Conservation (phyloP, 352 stramenopile species). For the Peronospora farinosa region DNA sequence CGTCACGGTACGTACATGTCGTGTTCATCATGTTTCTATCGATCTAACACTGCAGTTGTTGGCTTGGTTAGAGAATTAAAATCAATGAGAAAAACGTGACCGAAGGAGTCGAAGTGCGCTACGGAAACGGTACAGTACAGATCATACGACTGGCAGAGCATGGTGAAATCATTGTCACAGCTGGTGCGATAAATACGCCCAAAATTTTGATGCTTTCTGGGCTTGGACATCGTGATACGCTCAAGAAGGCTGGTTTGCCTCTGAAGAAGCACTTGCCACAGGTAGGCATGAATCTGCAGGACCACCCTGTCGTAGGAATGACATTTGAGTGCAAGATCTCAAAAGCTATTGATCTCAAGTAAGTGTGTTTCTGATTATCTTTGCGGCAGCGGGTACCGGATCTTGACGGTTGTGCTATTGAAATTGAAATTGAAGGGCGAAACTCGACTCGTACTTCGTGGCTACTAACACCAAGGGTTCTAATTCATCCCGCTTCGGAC, state of each 20-base stretch:
- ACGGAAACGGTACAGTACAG: constrained; percentile 31
- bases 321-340: constrained; percentile 42
- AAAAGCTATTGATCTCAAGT: constrained; percentile 40
- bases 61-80: constrained; percentile 35
- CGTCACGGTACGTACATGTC: constrained; percentile 42
- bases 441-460: constrained; percentile 46
- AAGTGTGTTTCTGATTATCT: constrained; percentile 14
- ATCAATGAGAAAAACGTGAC: constrained; percentile 39
- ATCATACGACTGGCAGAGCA: constrained; percentile 35
- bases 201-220: constrained; percentile 78
- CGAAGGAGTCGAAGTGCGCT: constrained; percentile 38
- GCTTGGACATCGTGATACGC: constrained; percentile 36
- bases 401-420: constrained; percentile 6
- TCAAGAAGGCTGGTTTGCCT: constrained; percentile 40
- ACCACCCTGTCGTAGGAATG: constrained; percentile 80
- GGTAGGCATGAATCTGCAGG: constrained; percentile 86
- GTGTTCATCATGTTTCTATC: background rate
- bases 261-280: constrained; percentile 61
- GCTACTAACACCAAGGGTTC: constrained; percentile 20
- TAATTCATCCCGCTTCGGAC: constrained; percentile 41
- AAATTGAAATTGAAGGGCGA: constrained; percentile 21
- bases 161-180: constrained; percentile 66
- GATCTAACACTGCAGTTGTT: constrained; percentile 4
- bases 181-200: constrained; percentile 82
- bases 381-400: background rate